Base-by-base conservation (phyloP, 495 filamentous ascomycete species). In the Bacidia rubella region DNA sequence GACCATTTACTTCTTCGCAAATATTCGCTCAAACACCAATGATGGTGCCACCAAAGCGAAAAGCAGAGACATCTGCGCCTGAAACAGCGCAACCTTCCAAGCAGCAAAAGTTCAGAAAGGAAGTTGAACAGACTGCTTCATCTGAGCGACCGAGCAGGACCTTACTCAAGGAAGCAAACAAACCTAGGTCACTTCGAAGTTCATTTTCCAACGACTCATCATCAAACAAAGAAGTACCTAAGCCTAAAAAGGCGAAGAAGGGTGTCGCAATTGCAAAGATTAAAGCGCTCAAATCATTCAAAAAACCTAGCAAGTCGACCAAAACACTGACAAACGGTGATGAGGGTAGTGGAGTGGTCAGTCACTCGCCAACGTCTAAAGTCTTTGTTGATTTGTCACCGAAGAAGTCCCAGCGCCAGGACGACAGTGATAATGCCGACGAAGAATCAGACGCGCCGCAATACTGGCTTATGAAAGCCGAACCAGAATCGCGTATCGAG, bases 391-490 rank as follows among this genome's bases (percentile, higher is more conserved):
- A 49, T 15, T 19, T 38, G 21, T 54, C 46, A 39, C 32, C 48
- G 3, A 44, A 27, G 4, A 20, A 44, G 7, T 5, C 7, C 41
- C 9, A 9, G 20, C 9, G 7, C 19, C 15, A 17, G 9, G 41
- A 44, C 19, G 20, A 44, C 20, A 22, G 26, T 21, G 47, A 50
- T 15, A 26, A 38, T 1, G 29, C 17, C 11, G 26, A 44, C 17
- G 47, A 50, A 29, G 24, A 51, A 15, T 3, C 21, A 7, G 55
- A 47, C 17, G 52, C 46, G 10, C 51, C 51, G 35, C 46, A 50
- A 10, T 51, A 54, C 29, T 57, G 90, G 90, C 78, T 97, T 55
- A 79, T 97, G 79, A 97, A 97, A 70, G 88, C 90, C 7, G 90
- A 97, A 67, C 90, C 92, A 2, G 83, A 89, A 60, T 80, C 87